Conservation (phyloP, 495 filamentous ascomycete species). For the Chaetomium fimeti region DNA sequence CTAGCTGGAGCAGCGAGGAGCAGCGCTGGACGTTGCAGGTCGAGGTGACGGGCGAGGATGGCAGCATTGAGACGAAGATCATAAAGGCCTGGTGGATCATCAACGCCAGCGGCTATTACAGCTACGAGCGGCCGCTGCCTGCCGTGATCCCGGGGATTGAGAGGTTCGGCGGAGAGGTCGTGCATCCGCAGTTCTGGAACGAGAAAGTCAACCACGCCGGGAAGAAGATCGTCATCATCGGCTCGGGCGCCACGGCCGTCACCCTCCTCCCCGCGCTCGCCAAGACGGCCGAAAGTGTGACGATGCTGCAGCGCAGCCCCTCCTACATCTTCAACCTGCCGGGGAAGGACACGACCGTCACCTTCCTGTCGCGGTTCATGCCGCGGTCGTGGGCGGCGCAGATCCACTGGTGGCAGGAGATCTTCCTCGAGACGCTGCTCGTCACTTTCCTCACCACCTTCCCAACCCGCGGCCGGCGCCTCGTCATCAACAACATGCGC, state of each 20-base stretch:
- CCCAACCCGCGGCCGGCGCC: conserved; percentile 49
- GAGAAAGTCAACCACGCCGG: conserved; percentile 49
- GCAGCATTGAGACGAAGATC: conserved; percentile 39
- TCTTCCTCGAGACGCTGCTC: conserved; percentile 35
- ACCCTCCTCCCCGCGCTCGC: conserved; percentile 54
- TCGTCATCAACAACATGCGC: conserved; percentile 46
- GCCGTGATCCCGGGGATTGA: conserved; percentile 59
- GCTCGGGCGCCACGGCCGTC: conserved; percentile 58
- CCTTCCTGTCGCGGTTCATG: conserved; percentile 36
- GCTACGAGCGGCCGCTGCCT: conserved; percentile 59
- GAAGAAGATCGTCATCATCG: conserved; percentile 56
- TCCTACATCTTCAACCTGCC: conserved; percentile 57
- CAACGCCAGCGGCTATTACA: conserved; percentile 65
- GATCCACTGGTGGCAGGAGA: conserved; percentile 39
- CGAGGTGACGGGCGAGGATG: conserved; percentile 40
- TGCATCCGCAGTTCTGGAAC: conserved; percentile 67
- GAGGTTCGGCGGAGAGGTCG: conserved; percentile 53
- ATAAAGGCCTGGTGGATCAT: conserved; percentile 58
- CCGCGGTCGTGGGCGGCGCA: conserved; percentile 40
- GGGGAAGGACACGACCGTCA: conserved; percentile 36
- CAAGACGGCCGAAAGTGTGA: conserved; percentile 50
- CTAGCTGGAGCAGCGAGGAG: conserved; percentile 60
- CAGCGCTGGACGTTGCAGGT: conserved; percentile 62
- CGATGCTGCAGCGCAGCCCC: conserved; percentile 59
- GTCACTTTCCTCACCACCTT: conserved; percentile 41